These are phyloP conservation scores for Termitomyces sp. DNA, from an alignment of 768 basidiomycete genomes.

Conservation along the genomic window DNA sequence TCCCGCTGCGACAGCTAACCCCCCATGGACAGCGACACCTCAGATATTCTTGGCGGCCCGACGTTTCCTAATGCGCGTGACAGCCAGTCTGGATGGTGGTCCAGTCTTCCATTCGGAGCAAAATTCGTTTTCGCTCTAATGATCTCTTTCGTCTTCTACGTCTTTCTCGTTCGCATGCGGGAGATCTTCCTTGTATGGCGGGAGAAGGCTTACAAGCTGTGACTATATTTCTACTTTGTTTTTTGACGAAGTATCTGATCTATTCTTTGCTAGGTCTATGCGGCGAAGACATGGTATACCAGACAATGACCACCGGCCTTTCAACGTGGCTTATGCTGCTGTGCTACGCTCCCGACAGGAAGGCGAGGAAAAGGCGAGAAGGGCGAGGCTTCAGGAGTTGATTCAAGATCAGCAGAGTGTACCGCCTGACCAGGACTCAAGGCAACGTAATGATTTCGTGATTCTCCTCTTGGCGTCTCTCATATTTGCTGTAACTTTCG, in stretches of 20 bases:
- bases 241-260: slow-evolving; percentile 7
- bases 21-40: slow-evolving; percentile 60
- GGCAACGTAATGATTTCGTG: slow-evolving; percentile 40
- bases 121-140: slow-evolving; percentile 29
- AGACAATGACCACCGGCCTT: slow-evolving; percentile 75
- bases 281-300: slow-evolving; percentile 80
- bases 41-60: slow-evolving; percentile 67
- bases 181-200: slow-evolving; percentile 48
- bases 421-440: slow-evolving; percentile 32
- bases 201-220: slow-evolving; percentile 65
- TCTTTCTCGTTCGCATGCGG: slow-evolving; percentile 33
- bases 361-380: slow-evolving; percentile 30
- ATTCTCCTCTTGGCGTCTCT: slow-evolving; percentile 16
- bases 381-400: slow-evolving; percentile 26
- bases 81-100: slow-evolving; percentile 24
- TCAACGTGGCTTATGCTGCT: slow-evolving; percentile 84
- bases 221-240: slow-evolving; percentile 18
- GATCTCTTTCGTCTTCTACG: slow-evolving; percentile 31
- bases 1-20: slow-evolving; percentile 19
- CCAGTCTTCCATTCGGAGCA: slow-evolving; percentile 32
- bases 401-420: slow-evolving; percentile 30
- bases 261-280: slow-evolving; percentile 44
- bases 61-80: slow-evolving; percentile 31
- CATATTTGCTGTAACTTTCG: slow-evolving; percentile 11
- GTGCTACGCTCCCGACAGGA: slow-evolving; percentile 53